Base-by-base conservation (phyloP, 2,329 filamentous ascomycete species). In the Alternaria burnsii region DNA sequence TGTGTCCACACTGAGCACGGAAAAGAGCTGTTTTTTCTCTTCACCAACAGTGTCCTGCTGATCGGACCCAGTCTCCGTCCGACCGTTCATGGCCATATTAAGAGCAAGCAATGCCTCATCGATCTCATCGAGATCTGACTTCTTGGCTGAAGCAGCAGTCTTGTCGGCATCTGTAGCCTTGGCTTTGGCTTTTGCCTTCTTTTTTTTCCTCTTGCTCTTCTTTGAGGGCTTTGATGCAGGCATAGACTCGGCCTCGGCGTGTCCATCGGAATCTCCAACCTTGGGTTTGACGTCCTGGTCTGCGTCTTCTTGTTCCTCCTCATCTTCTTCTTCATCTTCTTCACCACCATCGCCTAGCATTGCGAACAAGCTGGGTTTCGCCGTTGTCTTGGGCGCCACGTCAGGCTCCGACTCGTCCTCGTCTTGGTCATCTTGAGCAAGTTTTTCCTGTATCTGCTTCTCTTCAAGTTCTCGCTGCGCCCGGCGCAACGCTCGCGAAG, bases 401-500 rank as follows among this genome's bases (percentile, higher is more conserved):
- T 80, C 78, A 10, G 81, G 79, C 18, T 81, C 76, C 52, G 78
- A 78, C 52, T 77, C 73, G 32, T 79, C 73, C 12, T 76, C 76
- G 55, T 79, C 73, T 20, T 76, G 63, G 26, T 68, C 64, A 43
- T 69, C 70, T 40, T 80, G 74, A 47, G 77, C 75, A 14, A 79
- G 71, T 63, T 70, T 69, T 50, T 78, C 71, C 28, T 83, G 78
- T 64, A 83, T 81, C 65, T 84, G 81, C 71, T 84, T 83, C 73
- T 86, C 83, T 71, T 88, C 87, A 59, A 84, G 84, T 80, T 88
- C 86, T 65, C 84, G 84, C 73, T 89, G 87, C 56, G 88, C 82
- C 72, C 88, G 88, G 26, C 88, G 84, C 55, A 91, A 78, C n/a
- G 88, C 88, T 66, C 88, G 84, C 18, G 87, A 87, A 43, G 88